Evolutionary conservation across 306 rosid species (phyloP).

Genomic region (Spatholobus suberectus): DNA sequence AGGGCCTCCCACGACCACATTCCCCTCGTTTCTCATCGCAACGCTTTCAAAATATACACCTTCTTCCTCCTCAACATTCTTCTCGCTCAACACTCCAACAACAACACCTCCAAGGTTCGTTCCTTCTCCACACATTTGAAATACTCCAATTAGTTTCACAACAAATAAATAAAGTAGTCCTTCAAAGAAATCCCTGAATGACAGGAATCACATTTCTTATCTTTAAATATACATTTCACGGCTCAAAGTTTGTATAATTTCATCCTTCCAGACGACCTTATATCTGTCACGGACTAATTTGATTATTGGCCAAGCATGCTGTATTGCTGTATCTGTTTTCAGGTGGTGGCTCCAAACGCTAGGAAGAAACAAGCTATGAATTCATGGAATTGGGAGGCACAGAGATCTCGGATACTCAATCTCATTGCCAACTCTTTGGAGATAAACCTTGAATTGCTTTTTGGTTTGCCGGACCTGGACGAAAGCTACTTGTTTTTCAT

Average conservation of each 20-base stretch:
- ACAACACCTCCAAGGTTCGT: constrained; percentile 57
- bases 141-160: background rate
- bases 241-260: too few species aligned
- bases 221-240: too few species aligned
- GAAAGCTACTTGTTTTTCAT: constrained; percentile 82
- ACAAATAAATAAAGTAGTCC: too few species aligned
- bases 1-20: constrained; percentile 62
- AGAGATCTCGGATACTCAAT: constrained; percentile 77
- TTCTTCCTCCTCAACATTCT: constrained; percentile 70
- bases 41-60: constrained; percentile 84
- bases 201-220: too few species aligned
- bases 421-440: constrained; percentile 93
- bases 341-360: constrained; percentile 67
- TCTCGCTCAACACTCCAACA: constrained; percentile 62
- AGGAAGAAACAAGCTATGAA: constrained; percentile 68
- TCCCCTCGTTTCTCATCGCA: constrained; percentile 71
- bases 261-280: too few species aligned
- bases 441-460: constrained; percentile 79
- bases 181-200: too few species aligned
- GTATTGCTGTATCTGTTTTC: constrained; percentile 4
- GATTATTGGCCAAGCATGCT: background rate
- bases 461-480: constrained; percentile 75
- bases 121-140: background rate
- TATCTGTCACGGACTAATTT: background rate
- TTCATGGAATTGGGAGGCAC: constrained; percentile 93